Conservation (phyloP, 352 stramenopile species). For the Phytophthora fragariaefolia region DNA sequence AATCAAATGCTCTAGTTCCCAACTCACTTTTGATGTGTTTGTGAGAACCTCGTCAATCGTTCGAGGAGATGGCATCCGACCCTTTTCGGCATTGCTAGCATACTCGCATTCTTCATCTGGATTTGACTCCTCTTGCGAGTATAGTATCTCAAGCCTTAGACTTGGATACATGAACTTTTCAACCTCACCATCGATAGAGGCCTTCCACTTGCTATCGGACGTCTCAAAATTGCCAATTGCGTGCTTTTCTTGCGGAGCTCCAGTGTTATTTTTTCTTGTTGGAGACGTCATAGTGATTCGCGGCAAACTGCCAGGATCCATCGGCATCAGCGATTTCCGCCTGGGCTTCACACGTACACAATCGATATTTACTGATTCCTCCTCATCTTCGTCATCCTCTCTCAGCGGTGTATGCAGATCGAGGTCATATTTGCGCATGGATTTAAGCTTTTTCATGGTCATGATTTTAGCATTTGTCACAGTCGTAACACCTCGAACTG, state of each 20-base stretch:
- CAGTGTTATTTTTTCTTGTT: neutral
- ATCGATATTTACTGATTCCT: conserved; percentile 1
- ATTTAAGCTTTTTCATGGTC: conserved; percentile 39
- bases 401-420: conserved; percentile 13
- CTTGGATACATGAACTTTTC: conserved; percentile 83
- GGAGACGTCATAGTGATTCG: neutral
- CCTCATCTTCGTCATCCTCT: conserved; percentile 9
- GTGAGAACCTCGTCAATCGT: conserved; percentile 48
- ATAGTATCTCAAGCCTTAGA: conserved; percentile 60
- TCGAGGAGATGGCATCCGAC: conserved; percentile 40
- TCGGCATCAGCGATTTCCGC: conserved; percentile 17
- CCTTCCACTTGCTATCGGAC: conserved; percentile 63
- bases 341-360: conserved; percentile 4
- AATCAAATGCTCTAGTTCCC: conserved; percentile 53
- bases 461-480: conserved; percentile 40
- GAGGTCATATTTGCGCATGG: conserved; percentile 25
- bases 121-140: conserved; percentile 19
- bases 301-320: conserved; percentile 14
- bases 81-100: conserved; percentile 3
- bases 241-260: conserved; percentile 23
- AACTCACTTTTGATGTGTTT: conserved; percentile 53
- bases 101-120: conserved; percentile 1
- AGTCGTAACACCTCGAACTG: conserved; percentile 8
- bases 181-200: conserved; percentile 61
- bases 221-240: conserved; percentile 63